Conservation (phyloP, 2,329 filamentous ascomycete genomes). For the Fusarium sterilihyphosum region DNA sequence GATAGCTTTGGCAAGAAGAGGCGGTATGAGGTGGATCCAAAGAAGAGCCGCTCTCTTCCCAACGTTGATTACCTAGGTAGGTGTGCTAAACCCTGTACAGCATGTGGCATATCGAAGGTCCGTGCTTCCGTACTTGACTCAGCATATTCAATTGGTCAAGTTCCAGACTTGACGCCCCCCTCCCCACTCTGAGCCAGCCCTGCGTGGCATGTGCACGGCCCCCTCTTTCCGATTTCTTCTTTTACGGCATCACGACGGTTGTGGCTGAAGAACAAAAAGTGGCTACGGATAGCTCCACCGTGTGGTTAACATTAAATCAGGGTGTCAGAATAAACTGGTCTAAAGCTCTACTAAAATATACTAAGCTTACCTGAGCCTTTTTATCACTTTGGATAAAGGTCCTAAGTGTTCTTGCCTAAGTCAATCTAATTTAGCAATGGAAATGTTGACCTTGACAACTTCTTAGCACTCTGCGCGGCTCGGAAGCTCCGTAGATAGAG, state of each 20-base stretch:
- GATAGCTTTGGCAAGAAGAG: not conserved
- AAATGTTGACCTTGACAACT: not conserved
- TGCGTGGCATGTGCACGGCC: conserved; percentile 21
- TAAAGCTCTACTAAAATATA: not conserved
- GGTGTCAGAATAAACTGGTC: not conserved
- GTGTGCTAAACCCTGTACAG: conserved; percentile 42
- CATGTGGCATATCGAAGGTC: conserved; percentile 43
- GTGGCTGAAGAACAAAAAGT: conserved; percentile 14
- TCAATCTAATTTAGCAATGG: not conserved
- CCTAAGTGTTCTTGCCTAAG: not conserved
- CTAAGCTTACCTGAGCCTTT: not conserved
- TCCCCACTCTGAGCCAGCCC: conserved; percentile 30
- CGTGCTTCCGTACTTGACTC: conserved; percentile 28
- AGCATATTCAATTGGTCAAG: not conserved
- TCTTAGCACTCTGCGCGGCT: not conserved
- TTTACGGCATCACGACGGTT: conserved; percentile 19
- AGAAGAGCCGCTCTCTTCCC: conserved; percentile 39
- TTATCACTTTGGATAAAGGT: not conserved
- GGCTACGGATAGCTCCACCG: not conserved
- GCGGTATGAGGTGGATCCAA: conserved; percentile 19
- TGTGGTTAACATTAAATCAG: not conserved
- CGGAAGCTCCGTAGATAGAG: not conserved
- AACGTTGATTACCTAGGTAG: not conserved
- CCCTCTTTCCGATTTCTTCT: not conserved
- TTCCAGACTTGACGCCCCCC: not conserved